Evolutionary conservation across 2,329 filamentous ascomycete species (phyloP).

Genomic region (Camillea tinctor): DNA sequence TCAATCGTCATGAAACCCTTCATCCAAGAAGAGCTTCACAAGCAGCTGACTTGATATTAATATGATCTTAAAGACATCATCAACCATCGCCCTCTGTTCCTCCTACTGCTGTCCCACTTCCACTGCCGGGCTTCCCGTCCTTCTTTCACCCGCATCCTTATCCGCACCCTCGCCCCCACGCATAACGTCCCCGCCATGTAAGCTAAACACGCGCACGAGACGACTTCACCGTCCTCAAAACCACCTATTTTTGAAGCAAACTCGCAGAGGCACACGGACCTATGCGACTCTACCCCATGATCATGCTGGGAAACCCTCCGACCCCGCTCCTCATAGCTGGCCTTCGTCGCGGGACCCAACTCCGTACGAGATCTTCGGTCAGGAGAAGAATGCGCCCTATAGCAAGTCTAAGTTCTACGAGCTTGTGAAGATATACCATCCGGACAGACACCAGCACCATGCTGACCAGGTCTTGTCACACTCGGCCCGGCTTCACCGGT

Average conservation of each 20-base stretch:
- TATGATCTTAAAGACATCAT: constrained; percentile 32
- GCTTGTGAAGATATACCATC: constrained; percentile 94
- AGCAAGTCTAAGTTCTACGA: constrained; percentile 83
- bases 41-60: constrained; percentile 18
- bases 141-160: constrained; percentile 7
- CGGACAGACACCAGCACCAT: constrained; percentile 61
- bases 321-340: constrained; percentile 38
- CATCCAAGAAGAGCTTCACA: constrained; percentile 10
- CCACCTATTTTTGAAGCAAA: not conserved
- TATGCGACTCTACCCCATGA: constrained; percentile 29
- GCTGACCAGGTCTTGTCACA: constrained; percentile 50
- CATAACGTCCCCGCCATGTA: constrained; percentile 30
- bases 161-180: constrained; percentile 17
- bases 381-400: constrained; percentile 63
- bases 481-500: constrained; percentile 75
- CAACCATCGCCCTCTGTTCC: constrained; percentile 28
- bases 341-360: constrained; percentile 58
- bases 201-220: constrained; percentile 11
- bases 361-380: constrained; percentile 84
- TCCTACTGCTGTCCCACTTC: constrained; percentile 19
- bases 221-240: constrained; percentile 3
- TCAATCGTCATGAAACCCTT: constrained; percentile 15
- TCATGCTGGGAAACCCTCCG: constrained; percentile 17
- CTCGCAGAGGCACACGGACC: constrained; percentile 2
- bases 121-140: constrained; percentile 17